A percentile compares a stretch with the other conserved stretches of the same genome.
phyloP scores from a whole-genome alignment of 345 rosid species.

The Noccaea caerulescens region DNA sequence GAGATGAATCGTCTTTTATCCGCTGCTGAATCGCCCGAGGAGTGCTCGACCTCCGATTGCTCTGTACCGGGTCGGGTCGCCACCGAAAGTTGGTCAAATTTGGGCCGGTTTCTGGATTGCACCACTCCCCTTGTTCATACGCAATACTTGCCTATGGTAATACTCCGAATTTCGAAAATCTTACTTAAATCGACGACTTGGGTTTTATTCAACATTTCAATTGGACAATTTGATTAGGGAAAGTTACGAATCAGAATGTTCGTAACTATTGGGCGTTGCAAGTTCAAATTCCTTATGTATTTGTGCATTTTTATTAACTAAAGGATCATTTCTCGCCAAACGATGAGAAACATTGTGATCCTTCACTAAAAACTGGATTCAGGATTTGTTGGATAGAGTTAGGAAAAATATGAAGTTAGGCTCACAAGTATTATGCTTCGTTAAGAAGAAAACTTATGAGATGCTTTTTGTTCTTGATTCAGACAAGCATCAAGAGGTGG shows the following conservation, averaged over 20 bases:
- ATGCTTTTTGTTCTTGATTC: slow-evolving; percentile 23
- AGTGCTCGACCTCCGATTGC: slow-evolving; percentile 52
- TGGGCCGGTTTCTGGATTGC: slow-evolving; percentile 78
- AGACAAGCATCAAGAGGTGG: slow-evolving; percentile 59
- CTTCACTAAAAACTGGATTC: background rate
- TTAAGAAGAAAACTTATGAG: background rate
- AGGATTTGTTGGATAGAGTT: background rate
- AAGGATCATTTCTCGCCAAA: slow-evolving; percentile 1
- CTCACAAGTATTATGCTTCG: background rate
- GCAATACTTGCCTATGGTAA: slow-evolving; percentile 73
- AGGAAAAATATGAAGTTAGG: background rate
- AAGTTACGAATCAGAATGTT: background rate
- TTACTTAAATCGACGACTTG: background rate
- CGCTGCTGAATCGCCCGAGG: slow-evolving; percentile 32
- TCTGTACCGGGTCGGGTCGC: slow-evolving; percentile 46
- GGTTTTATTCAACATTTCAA: background rate
- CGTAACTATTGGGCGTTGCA: background rate
- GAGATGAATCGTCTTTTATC: slow-evolving; percentile 32
- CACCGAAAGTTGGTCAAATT: slow-evolving; percentile 51
- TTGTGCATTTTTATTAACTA: background rate
- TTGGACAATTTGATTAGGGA: background rate
- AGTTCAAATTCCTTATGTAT: background rate
- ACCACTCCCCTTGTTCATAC: slow-evolving; percentile 74
- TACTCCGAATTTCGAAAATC: background rate
- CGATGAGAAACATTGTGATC: background rate